A percentile compares a stretch with the other conserved stretches of the same genome.
Conservation (phyloP, 2,329 filamentous ascomycete species). For the Daldinia sp. region DNA sequence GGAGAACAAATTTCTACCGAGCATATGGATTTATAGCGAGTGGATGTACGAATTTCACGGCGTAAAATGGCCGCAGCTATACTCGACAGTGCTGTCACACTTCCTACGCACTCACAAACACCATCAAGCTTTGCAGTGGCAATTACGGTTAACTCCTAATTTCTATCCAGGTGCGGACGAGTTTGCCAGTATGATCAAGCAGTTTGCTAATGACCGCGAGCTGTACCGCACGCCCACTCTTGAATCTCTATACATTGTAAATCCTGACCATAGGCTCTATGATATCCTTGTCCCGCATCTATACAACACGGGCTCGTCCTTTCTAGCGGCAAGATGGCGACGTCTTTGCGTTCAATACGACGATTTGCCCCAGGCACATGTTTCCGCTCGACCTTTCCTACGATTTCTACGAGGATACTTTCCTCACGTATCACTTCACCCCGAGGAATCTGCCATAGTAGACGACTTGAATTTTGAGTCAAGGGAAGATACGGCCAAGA, state of each 20-base stretch:
- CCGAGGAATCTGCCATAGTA: constrained; percentile 48
- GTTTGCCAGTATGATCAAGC: constrained; percentile 53
- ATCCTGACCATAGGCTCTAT: constrained; percentile 56
- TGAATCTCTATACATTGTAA: constrained; percentile 56
- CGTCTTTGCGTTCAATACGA: constrained; percentile 50
- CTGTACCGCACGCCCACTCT: constrained; percentile 52
- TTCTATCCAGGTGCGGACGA: constrained; percentile 54
- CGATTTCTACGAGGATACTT: constrained; percentile 58
- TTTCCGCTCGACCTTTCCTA: constrained; percentile 57
- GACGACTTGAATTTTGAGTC: constrained; percentile 16
- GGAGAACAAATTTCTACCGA: constrained; percentile 46
- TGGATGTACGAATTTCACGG: constrained; percentile 52
- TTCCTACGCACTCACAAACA: constrained; percentile 53
- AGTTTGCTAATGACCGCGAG: constrained; percentile 52
- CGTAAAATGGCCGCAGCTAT: constrained; percentile 60
- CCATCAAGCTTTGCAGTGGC: constrained; percentile 56
- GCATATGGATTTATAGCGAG: constrained; percentile 52
- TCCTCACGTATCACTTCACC: constrained; percentile 49
- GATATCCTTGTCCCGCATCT: constrained; percentile 61
- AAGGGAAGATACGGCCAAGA: constrained; percentile 23
- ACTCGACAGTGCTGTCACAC: constrained; percentile 55
- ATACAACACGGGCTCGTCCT: constrained; percentile 56
- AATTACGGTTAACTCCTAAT: constrained; percentile 53
- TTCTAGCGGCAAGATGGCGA: constrained; percentile 59
- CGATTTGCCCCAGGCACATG: constrained; percentile 52